Evolutionary conservation across 345 rosid genomes (phyloP).

Genomic region (Eutrema japonicum): DNA sequence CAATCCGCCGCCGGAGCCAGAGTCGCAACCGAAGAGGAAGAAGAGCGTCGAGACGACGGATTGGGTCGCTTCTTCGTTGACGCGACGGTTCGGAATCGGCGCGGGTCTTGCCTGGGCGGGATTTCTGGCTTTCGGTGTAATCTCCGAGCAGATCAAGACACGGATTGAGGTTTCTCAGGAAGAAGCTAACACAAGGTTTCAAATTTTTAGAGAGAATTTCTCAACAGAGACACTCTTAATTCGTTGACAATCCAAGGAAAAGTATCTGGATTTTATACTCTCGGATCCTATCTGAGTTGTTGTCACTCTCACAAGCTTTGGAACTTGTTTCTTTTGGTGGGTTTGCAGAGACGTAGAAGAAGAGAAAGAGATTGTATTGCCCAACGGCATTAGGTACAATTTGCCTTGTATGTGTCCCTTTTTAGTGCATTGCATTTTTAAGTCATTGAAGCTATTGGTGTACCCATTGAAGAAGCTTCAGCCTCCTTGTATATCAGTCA

Average conservation of each 20-base stretch:
- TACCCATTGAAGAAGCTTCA: conserved; percentile 4
- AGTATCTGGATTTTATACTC: background rate
- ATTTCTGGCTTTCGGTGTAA: conserved; percentile 75
- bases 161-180: conserved; percentile 78
- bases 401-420: background rate
- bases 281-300: background rate
- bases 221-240: background rate
- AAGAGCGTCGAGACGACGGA: conserved; percentile 66
- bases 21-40: conserved; percentile 40
- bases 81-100: conserved; percentile 86
- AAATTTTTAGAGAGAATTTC: background rate
- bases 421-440: background rate
- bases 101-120: conserved; percentile 94
- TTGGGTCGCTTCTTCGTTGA: conserved; percentile 86
- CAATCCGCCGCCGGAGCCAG: conserved; percentile 18
- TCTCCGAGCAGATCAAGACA: conserved; percentile 91
- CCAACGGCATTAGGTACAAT: conserved; percentile 78
- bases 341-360: conserved; percentile 68
- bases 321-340: background rate
- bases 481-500: background rate
- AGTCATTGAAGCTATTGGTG: background rate
- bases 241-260: background rate
- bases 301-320: background rate
- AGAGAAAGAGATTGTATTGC: conserved; percentile 71
- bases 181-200: conserved; percentile 79